These are phyloP conservation scores for Hyaloscypha variabilis DNA, from an alignment of 495 filamentous ascomycete species.

Conservation along the genomic window DNA sequence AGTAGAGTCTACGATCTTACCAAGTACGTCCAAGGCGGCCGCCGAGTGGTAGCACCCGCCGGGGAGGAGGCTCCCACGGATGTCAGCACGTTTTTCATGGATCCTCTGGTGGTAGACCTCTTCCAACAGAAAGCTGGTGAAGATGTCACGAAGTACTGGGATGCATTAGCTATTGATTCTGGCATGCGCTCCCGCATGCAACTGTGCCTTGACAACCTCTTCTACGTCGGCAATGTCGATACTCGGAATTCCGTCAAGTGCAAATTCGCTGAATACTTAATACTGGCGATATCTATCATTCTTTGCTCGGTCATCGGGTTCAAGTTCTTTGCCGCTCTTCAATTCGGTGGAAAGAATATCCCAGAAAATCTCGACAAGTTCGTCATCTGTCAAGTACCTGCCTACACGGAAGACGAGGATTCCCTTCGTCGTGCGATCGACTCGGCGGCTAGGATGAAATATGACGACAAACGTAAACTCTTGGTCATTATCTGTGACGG, in stretches of 20 bases:
- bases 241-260: conserved; percentile 87
- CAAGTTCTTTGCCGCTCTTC: conserved; percentile 96
- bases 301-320: conserved; percentile 82
- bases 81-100: conserved; percentile 82
- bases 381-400: conserved; percentile 95
- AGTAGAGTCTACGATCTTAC: conserved; percentile 89
- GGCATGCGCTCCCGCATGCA: conserved; percentile 68
- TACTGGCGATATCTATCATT: conserved; percentile 86
- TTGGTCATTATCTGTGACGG: conserved; percentile 94
- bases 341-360: conserved; percentile 87
- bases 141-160: conserved; percentile 86
- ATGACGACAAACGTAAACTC: conserved; percentile 98
- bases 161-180: conserved; percentile 59
- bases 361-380: conserved; percentile 98
- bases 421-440: conserved; percentile 96
- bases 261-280: conserved; percentile 86
- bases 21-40: conserved; percentile 78
- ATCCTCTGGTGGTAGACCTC: conserved; percentile 68
- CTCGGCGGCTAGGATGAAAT: conserved; percentile 92
- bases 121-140: conserved; percentile 75
- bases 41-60: conserved; percentile 55
- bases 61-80: conserved; percentile 50
- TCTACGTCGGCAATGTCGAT: conserved; percentile 91
- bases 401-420: conserved; percentile 98
- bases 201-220: conserved; percentile 89